Conservation (phyloP, 1,284 basidiomycete genomes). For the Cystobasidiaceae sp. region DNA sequence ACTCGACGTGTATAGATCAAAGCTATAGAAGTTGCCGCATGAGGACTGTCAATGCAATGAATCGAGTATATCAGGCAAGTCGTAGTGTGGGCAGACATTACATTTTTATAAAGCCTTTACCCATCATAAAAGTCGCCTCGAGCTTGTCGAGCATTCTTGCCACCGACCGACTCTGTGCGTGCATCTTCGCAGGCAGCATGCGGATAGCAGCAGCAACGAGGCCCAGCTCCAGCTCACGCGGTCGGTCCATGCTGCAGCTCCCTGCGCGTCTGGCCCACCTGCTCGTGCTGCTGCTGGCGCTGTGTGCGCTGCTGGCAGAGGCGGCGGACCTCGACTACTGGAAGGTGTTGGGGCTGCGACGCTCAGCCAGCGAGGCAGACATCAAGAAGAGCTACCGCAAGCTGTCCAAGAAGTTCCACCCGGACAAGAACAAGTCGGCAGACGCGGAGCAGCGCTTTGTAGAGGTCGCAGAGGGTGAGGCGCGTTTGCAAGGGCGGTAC, state of each 20-base stretch:
- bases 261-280: conserved; percentile 3
- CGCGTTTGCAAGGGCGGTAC: background rate
- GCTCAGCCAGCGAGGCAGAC: conserved; percentile 73
- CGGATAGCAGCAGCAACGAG: no score
- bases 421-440: conserved; percentile 81
- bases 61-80: no score
- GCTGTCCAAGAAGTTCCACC: conserved; percentile 81
- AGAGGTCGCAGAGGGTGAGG: conserved; percentile 74
- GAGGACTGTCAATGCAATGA: no score
- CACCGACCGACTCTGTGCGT: no score
- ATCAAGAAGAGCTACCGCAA: conserved; percentile 83
- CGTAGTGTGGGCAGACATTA: no score
- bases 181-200: no score
- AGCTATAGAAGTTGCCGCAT: no score
- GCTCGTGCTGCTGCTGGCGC: conserved; percentile 16
- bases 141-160: no score
- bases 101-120: no score
- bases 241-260: background rate
- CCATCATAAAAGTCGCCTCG: no score
- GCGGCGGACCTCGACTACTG: conserved; percentile 44
- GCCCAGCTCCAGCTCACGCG: no score
- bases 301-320: conserved; percentile 11
- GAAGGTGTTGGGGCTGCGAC: conserved; percentile 54
- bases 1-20: no score
- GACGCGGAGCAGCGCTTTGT: conserved; percentile 78